Evolutionary conservation across 1,284 basidiomycete genomes (phyloP).

Genomic region (Cryptococcus amylolentus): DNA sequence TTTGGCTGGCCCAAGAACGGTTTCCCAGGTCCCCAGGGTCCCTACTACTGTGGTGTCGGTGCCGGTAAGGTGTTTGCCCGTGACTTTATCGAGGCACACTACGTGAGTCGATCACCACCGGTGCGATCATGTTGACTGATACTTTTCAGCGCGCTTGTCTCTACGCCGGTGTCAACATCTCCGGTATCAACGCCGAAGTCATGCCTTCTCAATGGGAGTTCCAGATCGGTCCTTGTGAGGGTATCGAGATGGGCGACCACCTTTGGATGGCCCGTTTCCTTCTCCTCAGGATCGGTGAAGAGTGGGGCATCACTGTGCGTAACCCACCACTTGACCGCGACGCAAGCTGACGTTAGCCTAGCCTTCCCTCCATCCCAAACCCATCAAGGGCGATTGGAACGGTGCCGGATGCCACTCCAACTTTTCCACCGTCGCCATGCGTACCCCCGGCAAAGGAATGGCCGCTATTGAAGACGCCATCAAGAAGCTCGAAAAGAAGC

Average conservation of each 20-base stretch:
- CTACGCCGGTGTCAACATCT: conserved; percentile 96
- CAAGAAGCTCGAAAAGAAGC: conserved; percentile 77
- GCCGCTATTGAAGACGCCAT: conserved; percentile 91
- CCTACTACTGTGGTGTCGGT: conserved; percentile 99
- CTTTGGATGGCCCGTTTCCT: conserved; percentile 96
- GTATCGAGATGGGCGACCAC: conserved; percentile 98
- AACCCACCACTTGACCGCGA: too few relatives aligned
- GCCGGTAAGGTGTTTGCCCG: conserved; percentile 93
- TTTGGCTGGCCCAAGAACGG: conserved; percentile 98
- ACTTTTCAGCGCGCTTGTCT: conserved; percentile 63
- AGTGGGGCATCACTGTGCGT: conserved; percentile 82
- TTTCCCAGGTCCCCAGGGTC: conserved; percentile 99
- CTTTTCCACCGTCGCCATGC: conserved; percentile 88
- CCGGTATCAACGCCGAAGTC: conserved; percentile 99
- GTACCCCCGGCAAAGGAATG: conserved; percentile 82
- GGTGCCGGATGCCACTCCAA: conserved; percentile 97
- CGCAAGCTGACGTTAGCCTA: too few relatives aligned
- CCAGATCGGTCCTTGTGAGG: conserved; percentile 97
- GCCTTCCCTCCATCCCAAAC: conserved; percentile 95
- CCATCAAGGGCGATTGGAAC: conserved; percentile 97
- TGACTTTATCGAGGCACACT: conserved; percentile 99
- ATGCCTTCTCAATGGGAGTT: conserved; percentile 99
- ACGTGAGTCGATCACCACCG: conserved; percentile 51
- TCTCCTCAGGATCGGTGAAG: conserved; percentile 88
- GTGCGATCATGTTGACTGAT: background rate